Evolutionary conservation across 116 monocot species (phyloP).

Genomic region (Trichopus zeylanicus): DNA sequence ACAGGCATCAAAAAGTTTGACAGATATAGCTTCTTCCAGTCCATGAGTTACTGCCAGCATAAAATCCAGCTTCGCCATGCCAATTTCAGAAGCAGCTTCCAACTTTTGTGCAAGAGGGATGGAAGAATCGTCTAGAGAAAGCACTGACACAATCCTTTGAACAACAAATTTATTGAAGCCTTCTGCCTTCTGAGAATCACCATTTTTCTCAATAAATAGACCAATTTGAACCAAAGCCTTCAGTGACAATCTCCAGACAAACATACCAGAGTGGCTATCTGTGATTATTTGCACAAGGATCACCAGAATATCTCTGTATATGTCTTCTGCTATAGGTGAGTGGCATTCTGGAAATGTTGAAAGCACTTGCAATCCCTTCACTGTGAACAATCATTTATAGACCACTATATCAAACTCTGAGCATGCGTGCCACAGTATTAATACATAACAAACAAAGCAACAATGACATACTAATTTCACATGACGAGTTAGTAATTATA

Average conservation of each 20-base stretch:
- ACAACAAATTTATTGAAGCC: constrained; percentile 48
- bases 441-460: background rate
- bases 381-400: constrained; percentile 24
- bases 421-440: no score
- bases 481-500: no score
- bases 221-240: constrained; percentile 63
- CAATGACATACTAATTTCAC: no score
- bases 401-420: background rate
- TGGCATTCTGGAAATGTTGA: constrained; percentile 59
- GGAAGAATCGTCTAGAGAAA: constrained; percentile 28
- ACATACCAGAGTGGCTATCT: constrained; percentile 16
- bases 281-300: constrained; percentile 41
- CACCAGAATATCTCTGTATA: constrained; percentile 48
- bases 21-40: constrained; percentile 54
- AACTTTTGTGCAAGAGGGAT: constrained; percentile 48
- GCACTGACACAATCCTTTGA: constrained; percentile 44
- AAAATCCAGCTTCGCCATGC: constrained; percentile 24
- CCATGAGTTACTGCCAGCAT: constrained; percentile 46
- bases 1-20: constrained; percentile 36
- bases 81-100: constrained; percentile 57
- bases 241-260: constrained; percentile 62
- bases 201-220: constrained; percentile 28
- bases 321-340: constrained; percentile 30
- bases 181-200: constrained; percentile 33
- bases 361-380: constrained; percentile 61